Evolutionary conservation across 2,329 filamentous ascomycete species (phyloP), one percentile per base, ranked within the genome.

Genomic region (Neopestalotiopsis sp.): DNA sequence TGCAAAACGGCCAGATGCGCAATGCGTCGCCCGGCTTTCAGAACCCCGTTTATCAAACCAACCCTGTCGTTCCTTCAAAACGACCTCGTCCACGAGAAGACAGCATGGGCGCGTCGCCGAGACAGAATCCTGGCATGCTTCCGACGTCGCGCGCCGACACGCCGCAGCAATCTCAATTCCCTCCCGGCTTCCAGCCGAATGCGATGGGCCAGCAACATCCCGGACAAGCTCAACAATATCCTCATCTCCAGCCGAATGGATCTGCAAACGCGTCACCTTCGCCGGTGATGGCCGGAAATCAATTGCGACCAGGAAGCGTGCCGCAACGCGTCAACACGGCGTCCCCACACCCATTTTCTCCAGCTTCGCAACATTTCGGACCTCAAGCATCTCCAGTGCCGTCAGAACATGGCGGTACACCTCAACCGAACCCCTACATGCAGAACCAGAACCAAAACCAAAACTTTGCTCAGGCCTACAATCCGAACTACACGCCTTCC

Each of bases 111-210:
- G 91, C 92, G 78, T 97, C 94, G 40, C 94, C 95, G 66, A 88
- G 91, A 76, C 92, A 91, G 77, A 90, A 91, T 68, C 88, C 91
- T 4, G 89, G 89, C 72, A 92, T 92, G 82, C 82, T 94, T 38
- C 92, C 93, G 63, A 90, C 89, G 30, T 97, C 95, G 81, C 93
- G 95, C 81, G 95, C 95, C 75, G 95, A 97, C 78, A 98, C 95
- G 38, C 95, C 95, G 42, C 93, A 94, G 76, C 93, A 95, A 78
- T 88, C 90, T 71, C 87, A 88, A 66, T 95, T 91, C 75, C 85
- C 91, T 34, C 28, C 28, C 59, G 90, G 89, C 72, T 95, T 91
- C 79, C 92, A 91, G 77, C 87, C 86, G 70, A 88, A 88, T 75
- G 83, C 84, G 71, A 90, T 91, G 79, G 85, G 85, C 63, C 88